Base-by-base conservation (phyloP, 1,284 basidiomycete genomes). In the Bjerkandera adusta region DNA sequence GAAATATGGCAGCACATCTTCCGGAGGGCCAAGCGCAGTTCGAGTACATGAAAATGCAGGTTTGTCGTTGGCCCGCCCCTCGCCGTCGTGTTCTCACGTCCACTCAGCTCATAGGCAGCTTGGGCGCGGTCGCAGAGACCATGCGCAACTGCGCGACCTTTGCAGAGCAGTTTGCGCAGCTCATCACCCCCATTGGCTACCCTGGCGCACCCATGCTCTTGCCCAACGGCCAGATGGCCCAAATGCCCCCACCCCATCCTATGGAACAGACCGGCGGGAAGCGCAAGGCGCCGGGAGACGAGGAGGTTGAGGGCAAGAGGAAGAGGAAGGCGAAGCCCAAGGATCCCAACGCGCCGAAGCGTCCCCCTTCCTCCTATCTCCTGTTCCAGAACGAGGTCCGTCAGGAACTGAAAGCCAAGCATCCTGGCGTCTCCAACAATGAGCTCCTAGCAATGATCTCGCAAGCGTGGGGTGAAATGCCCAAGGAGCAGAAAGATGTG, bases 351-450 rank as follows among this genome's bases (percentile, higher is more conserved):
- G 92, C 92, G 48, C 96, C 96, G 34, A 97, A 97, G 69, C 85
- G 93, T 13, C 93, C 96, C 21, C 80, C 94, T 16, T 92, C 92
- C 15, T 94, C 94, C 15, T 99, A 97, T 73, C 83, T 99, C 63
- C 75, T 97, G 58, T 99, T 89, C 78, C 96, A 97, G 69, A 97
- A 97, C 65, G 87, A 91, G 35, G 77, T 94, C 50, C 85, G 94
- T 59, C 80, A 83, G 52, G 70, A 79, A 53, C 73, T 91, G 58
- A 84, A 85, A 70, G 71, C 71, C 38, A 68, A 76, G 56, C 71
- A 89, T 63, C 87, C 89, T 3, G 68, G 70, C 8, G 68, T 91
- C 50, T 67, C 77, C 34, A 85, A 95, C 62, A 68, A 77, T 45
- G 92, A 95, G 52, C 69, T 96, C 21, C 70, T 95, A 53, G 65